Percentiles rank a stretch among this genome's conserved stretches.
These are phyloP conservation scores for Pilasporangium apinafurcum DNA, from an alignment of 352 stramenopile genomes.

Conservation along the genomic window DNA sequence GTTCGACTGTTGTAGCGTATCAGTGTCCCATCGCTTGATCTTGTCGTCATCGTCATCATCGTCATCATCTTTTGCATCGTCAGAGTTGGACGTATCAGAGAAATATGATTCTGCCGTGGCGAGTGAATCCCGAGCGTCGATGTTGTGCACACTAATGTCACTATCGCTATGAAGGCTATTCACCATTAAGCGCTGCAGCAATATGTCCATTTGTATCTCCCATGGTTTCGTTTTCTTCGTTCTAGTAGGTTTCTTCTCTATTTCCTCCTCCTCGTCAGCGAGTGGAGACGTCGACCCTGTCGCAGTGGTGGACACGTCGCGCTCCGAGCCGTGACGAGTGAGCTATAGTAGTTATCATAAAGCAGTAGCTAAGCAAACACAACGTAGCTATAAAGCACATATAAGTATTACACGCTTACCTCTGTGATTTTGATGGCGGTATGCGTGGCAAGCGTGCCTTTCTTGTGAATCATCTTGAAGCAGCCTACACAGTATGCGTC, in stretches of 20 bases:
- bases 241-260: conserved; percentile 3
- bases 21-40: conserved; percentile 18
- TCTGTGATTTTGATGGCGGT: conserved; percentile 61
- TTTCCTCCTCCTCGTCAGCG: conserved; percentile 3
- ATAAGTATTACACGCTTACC: conserved; percentile 10
- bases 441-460: conserved; percentile 73
- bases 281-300: conserved; percentile 1
- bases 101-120: conserved; percentile 19
- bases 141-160: conserved; percentile 80
- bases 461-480: conserved; percentile 88
- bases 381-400: not conserved
- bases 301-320: not conserved
- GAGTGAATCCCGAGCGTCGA: conserved; percentile 53
- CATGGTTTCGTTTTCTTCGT: conserved; percentile 45
- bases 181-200: conserved; percentile 80
- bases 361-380: not conserved
- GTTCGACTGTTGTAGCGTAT: conserved; percentile 23
- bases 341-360: not conserved
- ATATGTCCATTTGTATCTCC: conserved; percentile 82
- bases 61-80: conserved; percentile 4
- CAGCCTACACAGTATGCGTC: conserved; percentile 82
- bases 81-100: conserved; percentile 33
- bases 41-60: not conserved
- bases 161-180: conserved; percentile 69
- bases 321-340: not conserved